These are phyloP conservation scores for Amanita pseudoporphyria DNA, from an alignment of 768 basidiomycete species.

Conservation along the genomic window DNA sequence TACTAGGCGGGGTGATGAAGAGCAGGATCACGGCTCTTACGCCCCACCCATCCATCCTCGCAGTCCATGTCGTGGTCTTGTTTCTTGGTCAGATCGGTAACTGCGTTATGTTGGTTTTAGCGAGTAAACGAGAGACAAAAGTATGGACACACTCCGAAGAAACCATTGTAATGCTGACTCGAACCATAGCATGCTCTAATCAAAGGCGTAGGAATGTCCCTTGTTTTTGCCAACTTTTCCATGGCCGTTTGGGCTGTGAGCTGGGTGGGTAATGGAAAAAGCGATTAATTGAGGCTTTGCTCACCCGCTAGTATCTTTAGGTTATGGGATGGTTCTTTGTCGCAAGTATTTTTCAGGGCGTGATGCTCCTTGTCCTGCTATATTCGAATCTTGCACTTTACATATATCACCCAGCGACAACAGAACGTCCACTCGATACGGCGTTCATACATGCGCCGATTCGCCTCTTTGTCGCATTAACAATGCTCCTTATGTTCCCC, in stretches of 20 bases:
- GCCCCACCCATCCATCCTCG: slow-evolving; percentile 49
- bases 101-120: slow-evolving; percentile 66
- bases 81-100: slow-evolving; percentile 72
- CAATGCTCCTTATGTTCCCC: slow-evolving; percentile 48
- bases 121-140: slow-evolving; percentile 73
- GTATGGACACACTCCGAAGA: slow-evolving; percentile 20
- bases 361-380: slow-evolving; percentile 59
- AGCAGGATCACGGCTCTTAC: slow-evolving; percentile 63
- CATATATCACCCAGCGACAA: slow-evolving; percentile 56
- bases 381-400: slow-evolving; percentile 77
- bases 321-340: slow-evolving; percentile 68
- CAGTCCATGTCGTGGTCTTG: slow-evolving; percentile 49
- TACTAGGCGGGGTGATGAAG: slow-evolving; percentile 33
- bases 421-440: slow-evolving; percentile 59
- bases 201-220: slow-evolving; percentile 70
- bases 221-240: slow-evolving; percentile 72
- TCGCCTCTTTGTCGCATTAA: slow-evolving; percentile 53
- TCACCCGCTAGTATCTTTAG: slow-evolving; percentile 22
- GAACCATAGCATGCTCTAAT: slow-evolving; percentile 47
- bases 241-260: slow-evolving; percentile 75
- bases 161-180: neutral
- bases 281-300: neutral
- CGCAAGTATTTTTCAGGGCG: slow-evolving; percentile 63
- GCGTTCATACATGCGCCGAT: slow-evolving; percentile 84
- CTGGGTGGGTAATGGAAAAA: slow-evolving; percentile 38